A percentile compares a stretch with the other conserved stretches of the same genome.
Conservation (phyloP, 2,329 filamentous ascomycete species). For the Colletotrichum orchidophilum region DNA sequence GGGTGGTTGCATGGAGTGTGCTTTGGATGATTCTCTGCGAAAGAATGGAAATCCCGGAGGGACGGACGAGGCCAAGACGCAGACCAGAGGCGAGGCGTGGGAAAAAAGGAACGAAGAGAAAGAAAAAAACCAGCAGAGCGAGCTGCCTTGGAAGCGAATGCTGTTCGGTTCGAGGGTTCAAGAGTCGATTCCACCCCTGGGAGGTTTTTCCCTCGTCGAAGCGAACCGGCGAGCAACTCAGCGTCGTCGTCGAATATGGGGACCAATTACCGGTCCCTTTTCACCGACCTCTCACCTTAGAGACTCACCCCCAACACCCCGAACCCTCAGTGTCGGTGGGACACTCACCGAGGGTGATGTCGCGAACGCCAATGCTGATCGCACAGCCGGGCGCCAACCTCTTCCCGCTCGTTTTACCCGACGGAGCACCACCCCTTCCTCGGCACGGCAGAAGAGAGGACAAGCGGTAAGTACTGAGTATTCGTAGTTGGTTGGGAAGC, state of each 20-base stretch:
- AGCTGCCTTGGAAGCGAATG: not conserved
- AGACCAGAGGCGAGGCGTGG: not conserved
- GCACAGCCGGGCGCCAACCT: not conserved
- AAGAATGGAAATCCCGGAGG: conserved; percentile 15
- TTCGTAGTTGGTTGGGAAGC: not conserved
- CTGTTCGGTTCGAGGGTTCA: not conserved
- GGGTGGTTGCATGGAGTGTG: not conserved
- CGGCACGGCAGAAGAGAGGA: not conserved
- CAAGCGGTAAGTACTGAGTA: not conserved
- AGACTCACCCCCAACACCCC: conserved; percentile 2
- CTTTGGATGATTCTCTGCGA: conserved; percentile 14
- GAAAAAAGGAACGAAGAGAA: not conserved
- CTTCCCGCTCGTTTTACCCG: not conserved
- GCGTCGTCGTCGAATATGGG: not conserved
- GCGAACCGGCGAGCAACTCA: not conserved
- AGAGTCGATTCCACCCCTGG: not conserved
- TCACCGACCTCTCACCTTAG: conserved; percentile 22
- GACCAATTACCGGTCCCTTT: not conserved
- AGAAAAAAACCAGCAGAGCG: not conserved
- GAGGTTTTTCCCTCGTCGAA: not conserved
- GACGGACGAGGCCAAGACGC: not conserved
- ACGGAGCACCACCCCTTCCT: not conserved
- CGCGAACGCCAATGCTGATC: not conserved
- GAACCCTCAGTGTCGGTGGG: conserved; percentile 6
- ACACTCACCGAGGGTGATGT: conserved; percentile 8